These are phyloP conservation scores for Phialemonium atrogriseum DNA, from an alignment of 2,329 filamentous ascomycete genomes.

Conservation along the genomic window DNA sequence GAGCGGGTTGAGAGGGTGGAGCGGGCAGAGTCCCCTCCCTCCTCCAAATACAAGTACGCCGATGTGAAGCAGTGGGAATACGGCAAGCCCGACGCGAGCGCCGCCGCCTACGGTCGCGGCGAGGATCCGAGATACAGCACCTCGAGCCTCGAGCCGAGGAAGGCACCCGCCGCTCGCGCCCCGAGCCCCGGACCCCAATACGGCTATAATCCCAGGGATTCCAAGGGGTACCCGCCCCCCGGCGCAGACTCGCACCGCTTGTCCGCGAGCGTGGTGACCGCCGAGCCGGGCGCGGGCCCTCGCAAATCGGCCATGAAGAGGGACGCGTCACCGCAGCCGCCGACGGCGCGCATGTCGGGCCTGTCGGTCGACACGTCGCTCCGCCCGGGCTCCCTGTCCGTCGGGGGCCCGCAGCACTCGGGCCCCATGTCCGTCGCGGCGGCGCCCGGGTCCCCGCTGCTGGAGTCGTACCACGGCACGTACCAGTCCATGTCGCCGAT, in stretches of 20 bases:
- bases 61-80: conserved; percentile 30
- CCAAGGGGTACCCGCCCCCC: conserved; percentile 18
- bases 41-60: conserved; percentile 18
- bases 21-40: conserved; percentile 17
- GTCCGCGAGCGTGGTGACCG: conserved; percentile 30
- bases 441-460: conserved; percentile 71
- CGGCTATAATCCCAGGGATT: conserved; percentile 10
- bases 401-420: no score
- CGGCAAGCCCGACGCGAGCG: conserved; percentile 24
- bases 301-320: conserved; percentile 26
- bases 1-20: no score
- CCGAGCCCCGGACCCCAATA: conserved; percentile 14
- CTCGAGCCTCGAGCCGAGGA: conserved; percentile 8
- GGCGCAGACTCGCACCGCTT: conserved; percentile 21
- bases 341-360: conserved; percentile 41
- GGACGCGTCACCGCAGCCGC: conserved; percentile 39
- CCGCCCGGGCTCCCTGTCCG: conserved; percentile 17
- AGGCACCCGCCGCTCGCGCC: conserved; percentile 11
- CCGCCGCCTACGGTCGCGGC: conserved; percentile 16
- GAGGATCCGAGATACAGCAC: conserved; percentile 12
- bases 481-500: conserved; percentile 94
- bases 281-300: conserved; percentile 25
- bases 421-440: conserved; percentile 37
- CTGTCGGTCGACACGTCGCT: conserved; percentile 40
- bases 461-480: conserved; percentile 88